Evolutionary conservation across 208 protist genomes (phyloP), one percentile per base, ranked within the genome.

Genomic region (Acanthamoeba castellanii): DNA sequence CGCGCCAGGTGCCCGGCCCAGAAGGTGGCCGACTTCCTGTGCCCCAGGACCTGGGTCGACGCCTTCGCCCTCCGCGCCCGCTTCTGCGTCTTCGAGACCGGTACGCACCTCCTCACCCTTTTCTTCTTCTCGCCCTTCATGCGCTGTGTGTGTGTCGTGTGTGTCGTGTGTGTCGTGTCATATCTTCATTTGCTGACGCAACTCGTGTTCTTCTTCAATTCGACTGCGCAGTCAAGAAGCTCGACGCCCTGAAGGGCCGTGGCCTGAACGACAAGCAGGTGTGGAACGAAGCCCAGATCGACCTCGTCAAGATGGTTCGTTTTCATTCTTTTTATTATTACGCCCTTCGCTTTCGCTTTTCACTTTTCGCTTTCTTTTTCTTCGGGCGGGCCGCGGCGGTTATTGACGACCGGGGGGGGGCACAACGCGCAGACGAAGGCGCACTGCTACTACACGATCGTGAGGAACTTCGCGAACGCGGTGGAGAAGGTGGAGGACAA

Each of bases 401-500:
- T n/a, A n/a, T n/a, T n/a, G n/a, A n/a, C n/a, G n/a, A n/a, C n/a
- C n/a, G n/a, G n/a, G n/a, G n/a, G n/a, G n/a, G n/a, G n/a, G n/a
- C n/a, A n/a, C 47, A 11, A 52, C 3, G 64, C 25, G 27, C 45
- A 64, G 72, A 47, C 47, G n/a, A 94, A 94, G 66, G 90, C 90
- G 32, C 90, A 94, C 42, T 94, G 90, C 66, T 84, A 59, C 90
- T 82, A 82, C 90, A 94, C 90, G 14, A 64, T 94, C 30, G 64
- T 94, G 14, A 25, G 25, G 22, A 52, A 94, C 47, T 94, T 94
- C 16, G 66, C 57, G 34, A 57, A 78, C n/a, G 90, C 70, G 22
- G 30, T 94, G 50, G 52, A 76, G 32, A 66, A 84, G 59, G 22
- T 94, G 64, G 45, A 52, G 32, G 34, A 59, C 14, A 13, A 16